Evolutionary conservation across 768 basidiomycete genomes (phyloP).

Genomic region (Crassisporium funariophilum): DNA sequence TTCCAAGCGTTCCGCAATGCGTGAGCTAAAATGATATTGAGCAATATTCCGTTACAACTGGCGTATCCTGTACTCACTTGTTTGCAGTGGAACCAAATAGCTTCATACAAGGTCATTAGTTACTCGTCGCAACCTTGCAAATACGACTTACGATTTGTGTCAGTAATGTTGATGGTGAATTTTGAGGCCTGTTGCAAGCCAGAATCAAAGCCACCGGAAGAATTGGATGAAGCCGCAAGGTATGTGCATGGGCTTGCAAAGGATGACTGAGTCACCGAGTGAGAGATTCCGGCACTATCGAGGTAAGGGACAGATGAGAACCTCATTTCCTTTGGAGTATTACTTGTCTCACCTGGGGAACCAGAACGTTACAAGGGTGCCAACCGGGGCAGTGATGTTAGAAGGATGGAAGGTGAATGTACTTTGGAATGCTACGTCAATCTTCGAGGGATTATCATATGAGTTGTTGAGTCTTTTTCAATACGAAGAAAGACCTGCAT

Average conservation of each 20-base stretch:
- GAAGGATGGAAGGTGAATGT: slow-evolving; percentile 44
- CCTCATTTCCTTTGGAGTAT: no score
- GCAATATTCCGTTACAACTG: background rate
- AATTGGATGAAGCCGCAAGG: slow-evolving; percentile 37
- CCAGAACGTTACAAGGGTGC: slow-evolving; percentile 55
- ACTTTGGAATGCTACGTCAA: slow-evolving; percentile 44
- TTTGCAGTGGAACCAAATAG: slow-evolving; percentile 63
- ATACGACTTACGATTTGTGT: slow-evolving; percentile 48
- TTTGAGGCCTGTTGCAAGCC: slow-evolving; percentile 40
- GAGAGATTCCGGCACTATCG: slow-evolving; percentile 31
- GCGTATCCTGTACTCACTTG: slow-evolving; percentile 20
- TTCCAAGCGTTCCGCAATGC: slow-evolving; percentile 51
- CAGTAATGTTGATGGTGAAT: slow-evolving; percentile 51
- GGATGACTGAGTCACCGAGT: slow-evolving; percentile 60
- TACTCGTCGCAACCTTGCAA: no score
- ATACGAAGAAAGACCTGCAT: slow-evolving; percentile 26
- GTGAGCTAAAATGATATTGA: slow-evolving; percentile 10
- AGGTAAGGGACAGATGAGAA: background rate
- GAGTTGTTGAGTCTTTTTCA: background rate
- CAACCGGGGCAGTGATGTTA: slow-evolving; percentile 49
- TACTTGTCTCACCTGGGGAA: slow-evolving; percentile 47
- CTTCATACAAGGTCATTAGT: slow-evolving; percentile 26
- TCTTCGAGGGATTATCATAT: slow-evolving; percentile 23
- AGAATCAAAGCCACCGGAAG: slow-evolving; percentile 53
- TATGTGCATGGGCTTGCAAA: slow-evolving; percentile 55